These are phyloP conservation scores for Paspalum vaginatum DNA, from an alignment of 176 grass and related monocot genomes.

Conservation along the genomic window DNA sequence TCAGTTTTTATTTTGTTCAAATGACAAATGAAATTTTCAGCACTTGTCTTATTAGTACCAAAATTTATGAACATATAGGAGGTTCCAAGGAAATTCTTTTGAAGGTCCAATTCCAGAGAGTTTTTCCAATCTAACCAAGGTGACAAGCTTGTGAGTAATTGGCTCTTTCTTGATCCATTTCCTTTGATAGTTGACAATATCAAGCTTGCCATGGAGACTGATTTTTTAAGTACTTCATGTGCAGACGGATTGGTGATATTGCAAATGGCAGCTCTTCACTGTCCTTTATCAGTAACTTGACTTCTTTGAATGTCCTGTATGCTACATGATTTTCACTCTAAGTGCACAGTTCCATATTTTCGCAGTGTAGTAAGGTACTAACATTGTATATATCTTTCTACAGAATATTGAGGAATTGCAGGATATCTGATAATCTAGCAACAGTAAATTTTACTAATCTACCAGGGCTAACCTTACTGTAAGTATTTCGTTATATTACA, in stretches of 20 bases:
- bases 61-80: slow-evolving; percentile 21
- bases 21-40: neutral
- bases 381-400: neutral
- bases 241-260: slow-evolving; percentile 24
- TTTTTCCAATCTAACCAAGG: slow-evolving; percentile 26
- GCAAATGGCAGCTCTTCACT: slow-evolving; percentile 27
- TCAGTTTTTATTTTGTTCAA: neutral
- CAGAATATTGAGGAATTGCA: slow-evolving; percentile 21
- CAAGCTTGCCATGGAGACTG: neutral
- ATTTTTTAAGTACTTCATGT: slow-evolving; percentile 6
- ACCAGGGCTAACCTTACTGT: slow-evolving; percentile 50
- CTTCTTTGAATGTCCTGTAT: slow-evolving; percentile 32
- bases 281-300: slow-evolving; percentile 29
- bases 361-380: neutral
- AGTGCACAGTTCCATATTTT: neutral
- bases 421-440: slow-evolving; percentile 22
- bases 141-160: slow-evolving; percentile 43
- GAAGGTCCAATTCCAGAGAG: slow-evolving; percentile 46
- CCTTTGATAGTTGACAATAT: neutral
- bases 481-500: slow-evolving; percentile 25
- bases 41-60: neutral
- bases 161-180: neutral
- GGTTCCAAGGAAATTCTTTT: slow-evolving; percentile 55
- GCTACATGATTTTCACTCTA: neutral
- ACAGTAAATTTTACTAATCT: slow-evolving; percentile 59